phyloP scores from a whole-genome alignment of 2,329 filamentous ascomycete species.

The Fusarium abutilonis region DNA sequence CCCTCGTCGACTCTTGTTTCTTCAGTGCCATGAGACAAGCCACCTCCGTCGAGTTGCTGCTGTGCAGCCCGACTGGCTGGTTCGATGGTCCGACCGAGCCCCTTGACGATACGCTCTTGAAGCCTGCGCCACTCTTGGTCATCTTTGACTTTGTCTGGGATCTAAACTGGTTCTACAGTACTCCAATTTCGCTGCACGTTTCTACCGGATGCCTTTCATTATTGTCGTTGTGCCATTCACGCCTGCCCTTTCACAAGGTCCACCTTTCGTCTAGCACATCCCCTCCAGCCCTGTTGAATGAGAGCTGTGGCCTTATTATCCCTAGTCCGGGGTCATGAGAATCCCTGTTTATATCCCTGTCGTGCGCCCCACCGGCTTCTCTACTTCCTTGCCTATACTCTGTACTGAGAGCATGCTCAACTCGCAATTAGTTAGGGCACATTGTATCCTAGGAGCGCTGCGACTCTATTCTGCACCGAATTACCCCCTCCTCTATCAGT shows the following conservation, averaged over 20 bases:
- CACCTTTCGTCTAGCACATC: conserved; percentile 21
- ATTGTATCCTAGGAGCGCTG: conserved; percentile 37
- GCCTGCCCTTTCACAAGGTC: conserved; percentile 10
- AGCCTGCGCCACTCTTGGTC: conserved; percentile 43
- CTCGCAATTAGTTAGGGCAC: conserved; percentile 36
- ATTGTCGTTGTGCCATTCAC: conserved; percentile 7
- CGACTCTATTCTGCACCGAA: conserved; percentile 42
- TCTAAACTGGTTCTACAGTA: conserved; percentile 26
- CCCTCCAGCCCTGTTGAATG: conserved; percentile 38
- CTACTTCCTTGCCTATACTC: conserved; percentile 42
- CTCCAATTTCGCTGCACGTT: conserved; percentile 29
- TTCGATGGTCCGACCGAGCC: conserved; percentile 44
- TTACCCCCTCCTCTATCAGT: conserved; percentile 35
- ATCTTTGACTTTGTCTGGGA: conserved; percentile 41
- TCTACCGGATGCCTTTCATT: conserved; percentile 19
- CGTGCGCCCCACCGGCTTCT: conserved; percentile 33
- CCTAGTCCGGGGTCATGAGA: conserved; percentile 39
- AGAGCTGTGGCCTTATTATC: conserved; percentile 43
- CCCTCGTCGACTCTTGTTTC: conserved; percentile 41
- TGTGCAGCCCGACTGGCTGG: conserved; percentile 45
- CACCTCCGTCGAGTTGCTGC: conserved; percentile 41
- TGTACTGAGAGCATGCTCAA: conserved; percentile 41
- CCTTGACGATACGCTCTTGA: conserved; percentile 45
- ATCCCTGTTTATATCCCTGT: conserved; percentile 34
- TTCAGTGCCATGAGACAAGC: conserved; percentile 46